Conservation (phyloP, 225 moss, liverwort and hornwort genomes). For the Physcomitrium patens region DNA sequence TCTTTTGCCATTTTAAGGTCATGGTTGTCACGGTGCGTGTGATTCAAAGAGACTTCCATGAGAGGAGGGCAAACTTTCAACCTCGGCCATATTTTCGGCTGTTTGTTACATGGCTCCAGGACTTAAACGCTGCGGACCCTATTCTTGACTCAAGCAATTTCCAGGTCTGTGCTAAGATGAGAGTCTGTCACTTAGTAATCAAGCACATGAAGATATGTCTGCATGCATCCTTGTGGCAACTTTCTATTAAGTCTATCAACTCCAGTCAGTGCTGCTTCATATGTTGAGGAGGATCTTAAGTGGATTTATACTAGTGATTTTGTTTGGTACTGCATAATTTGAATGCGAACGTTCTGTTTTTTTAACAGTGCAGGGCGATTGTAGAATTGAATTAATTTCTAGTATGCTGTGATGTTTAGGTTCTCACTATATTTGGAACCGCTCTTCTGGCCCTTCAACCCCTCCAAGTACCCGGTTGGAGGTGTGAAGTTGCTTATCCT, state of each 20-base stretch:
- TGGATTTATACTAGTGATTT: slow-evolving; percentile 21
- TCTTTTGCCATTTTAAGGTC: slow-evolving; percentile 50
- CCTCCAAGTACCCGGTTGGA: slow-evolving; percentile 96
- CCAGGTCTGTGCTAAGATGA: slow-evolving; percentile 57
- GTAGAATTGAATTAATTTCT: slow-evolving; percentile 27
- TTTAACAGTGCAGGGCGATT: slow-evolving; percentile 7
- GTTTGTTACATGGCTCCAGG: slow-evolving; percentile 99
- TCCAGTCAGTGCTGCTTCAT: slow-evolving; percentile 14
- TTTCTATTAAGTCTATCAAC: slow-evolving; percentile 12
- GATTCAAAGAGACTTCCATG: slow-evolving; percentile 90
- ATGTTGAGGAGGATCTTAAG: slow-evolving; percentile 26
- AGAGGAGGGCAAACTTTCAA: slow-evolving; percentile 81
- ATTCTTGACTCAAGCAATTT: slow-evolving; percentile 92
- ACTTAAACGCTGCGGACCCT: slow-evolving; percentile 90
- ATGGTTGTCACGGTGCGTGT: slow-evolving; percentile 92
- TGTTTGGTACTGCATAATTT: slow-evolving; percentile 13
- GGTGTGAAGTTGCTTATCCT: slow-evolving; percentile 53
- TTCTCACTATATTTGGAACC: slow-evolving; percentile 89
- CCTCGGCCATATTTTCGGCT: slow-evolving; percentile 97
- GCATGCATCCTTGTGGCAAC: not conserved
- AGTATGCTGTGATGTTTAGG: slow-evolving; percentile 51
- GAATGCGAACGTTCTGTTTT: slow-evolving; percentile 1
- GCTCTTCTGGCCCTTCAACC: slow-evolving; percentile 89
- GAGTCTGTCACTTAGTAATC: slow-evolving; percentile 4
- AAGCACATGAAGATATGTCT: slow-evolving; percentile 11